Evolutionary conservation across 371 early-diverging fungal genomes (phyloP).

Genomic region (Actinomortierella wolfii): DNA sequence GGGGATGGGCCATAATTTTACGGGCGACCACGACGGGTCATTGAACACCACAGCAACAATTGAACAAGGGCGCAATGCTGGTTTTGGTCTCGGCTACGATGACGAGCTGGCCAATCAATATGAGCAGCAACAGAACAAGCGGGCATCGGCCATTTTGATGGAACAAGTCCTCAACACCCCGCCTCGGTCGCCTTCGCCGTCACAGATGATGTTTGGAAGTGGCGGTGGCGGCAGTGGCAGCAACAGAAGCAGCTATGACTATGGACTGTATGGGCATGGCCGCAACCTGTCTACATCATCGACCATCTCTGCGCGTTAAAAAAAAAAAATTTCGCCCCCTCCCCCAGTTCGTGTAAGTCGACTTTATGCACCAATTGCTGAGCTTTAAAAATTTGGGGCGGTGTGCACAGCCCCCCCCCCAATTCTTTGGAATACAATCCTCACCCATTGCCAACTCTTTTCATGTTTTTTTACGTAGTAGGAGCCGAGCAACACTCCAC

Average conservation of each 20-base stretch:
- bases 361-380: no score
- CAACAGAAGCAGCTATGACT: not conserved
- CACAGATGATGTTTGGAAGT: conserved; percentile 9
- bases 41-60: conserved; percentile 6
- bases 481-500: no score
- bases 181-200: conserved; percentile 25
- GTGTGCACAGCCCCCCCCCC: no score
- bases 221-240: conserved; percentile 1
- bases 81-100: conserved; percentile 32
- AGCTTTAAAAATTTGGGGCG: no score
- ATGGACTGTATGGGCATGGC: not conserved
- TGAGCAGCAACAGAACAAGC: conserved; percentile 5
- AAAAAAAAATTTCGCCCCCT: not conserved
- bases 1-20: conserved; percentile 27
- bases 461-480: no score
- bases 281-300: not conserved
- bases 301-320: not conserved
- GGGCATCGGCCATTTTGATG: conserved; percentile 20
- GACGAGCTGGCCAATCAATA: conserved; percentile 4
- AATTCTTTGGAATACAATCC: no score
- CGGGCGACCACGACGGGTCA: conserved; percentile 1
- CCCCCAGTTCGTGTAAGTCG: not conserved
- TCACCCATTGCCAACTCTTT: no score
- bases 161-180: conserved; percentile 24
- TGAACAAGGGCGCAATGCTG: conserved; percentile 23